These are phyloP conservation scores for Rhizopogon roseolus DNA, from an alignment of 768 basidiomycete genomes.

Conservation along the genomic window DNA sequence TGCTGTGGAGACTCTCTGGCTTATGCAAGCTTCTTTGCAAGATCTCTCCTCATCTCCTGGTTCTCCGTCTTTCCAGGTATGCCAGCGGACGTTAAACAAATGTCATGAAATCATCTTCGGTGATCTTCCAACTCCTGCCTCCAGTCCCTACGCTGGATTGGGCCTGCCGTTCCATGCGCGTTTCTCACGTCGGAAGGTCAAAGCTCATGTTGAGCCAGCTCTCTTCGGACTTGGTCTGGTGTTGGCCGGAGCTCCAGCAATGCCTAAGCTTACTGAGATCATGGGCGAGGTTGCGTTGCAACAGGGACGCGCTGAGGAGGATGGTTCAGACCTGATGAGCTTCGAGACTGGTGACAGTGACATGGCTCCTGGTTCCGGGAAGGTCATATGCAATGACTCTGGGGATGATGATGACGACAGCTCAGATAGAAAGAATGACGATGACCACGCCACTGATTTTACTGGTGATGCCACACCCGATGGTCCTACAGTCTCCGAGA, in stretches of 20 bases:
- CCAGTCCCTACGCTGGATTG: constrained; percentile 64
- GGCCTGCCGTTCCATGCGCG: constrained; percentile 44
- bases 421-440: constrained; percentile 36
- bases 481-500: constrained; percentile 2
- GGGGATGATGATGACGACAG: constrained; percentile 39
- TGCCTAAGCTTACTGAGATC: constrained; percentile 69
- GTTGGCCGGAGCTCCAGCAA: constrained; percentile 68
- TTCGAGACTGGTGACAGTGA: constrained; percentile 45
- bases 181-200: constrained; percentile 60
- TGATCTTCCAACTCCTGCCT: constrained; percentile 65
- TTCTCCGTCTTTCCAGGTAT: constrained; percentile 81
- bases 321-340: constrained; percentile 44
- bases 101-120: constrained; percentile 97
- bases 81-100: constrained; percentile 84
- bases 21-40: constrained; percentile 92
- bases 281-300: constrained; percentile 84
- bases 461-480: constrained; percentile 9
- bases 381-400: constrained; percentile 13
- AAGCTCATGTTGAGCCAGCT: constrained; percentile 65
- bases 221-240: constrained; percentile 83
- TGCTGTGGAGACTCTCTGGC: constrained; percentile 81
- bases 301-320: constrained; percentile 77
- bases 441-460: constrained; percentile 16
- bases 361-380: constrained; percentile 22
- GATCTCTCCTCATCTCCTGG: constrained; percentile 57